Evolutionary conservation across 129 eudicot species (phyloP), one percentile per base, ranked within the genome.

Genomic region (Helichrysum umbraculigerum): DNA sequence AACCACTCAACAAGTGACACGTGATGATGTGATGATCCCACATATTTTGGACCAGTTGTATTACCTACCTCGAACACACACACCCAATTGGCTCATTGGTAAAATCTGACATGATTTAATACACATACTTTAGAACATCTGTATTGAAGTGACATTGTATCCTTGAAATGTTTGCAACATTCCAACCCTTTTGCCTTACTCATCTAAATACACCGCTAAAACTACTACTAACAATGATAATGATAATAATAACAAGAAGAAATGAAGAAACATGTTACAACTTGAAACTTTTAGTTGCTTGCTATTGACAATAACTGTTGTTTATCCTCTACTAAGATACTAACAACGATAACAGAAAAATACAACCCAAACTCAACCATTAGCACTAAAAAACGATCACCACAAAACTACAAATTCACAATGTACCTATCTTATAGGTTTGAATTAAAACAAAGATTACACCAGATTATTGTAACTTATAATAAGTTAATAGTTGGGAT

Each of bases 391-490:
- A 19, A 79, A 63, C 10, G 28, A 25, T 25, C 67, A 72, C 9
- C 15, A 72, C 54, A 42, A 73, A 73, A 61, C 83, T 80, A 80
- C 74, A 71, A 71, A 60, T 71, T 71, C 71, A 34, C 64, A 72
- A 72, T 52, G 78, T 50, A 50, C 77, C 82, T 70, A 70, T 63
- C 77, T 21, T 51, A 35, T 70, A 60, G 30, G 58, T 72, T 56
- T 72, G 51, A 71, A 78, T 34, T 71, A 71, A 65, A 61, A 44
- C 83, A 79, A 77, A 69, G 42, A 69, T 78, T 54, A 78, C 76
- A 80, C 75, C 83, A 73, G 74, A 80, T 80, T 74, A 80, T 80
- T 74, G 83, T 30, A 42, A 74, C 25, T 79, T 80, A 57, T 80
- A 21, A 47, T 12, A 47, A 66, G 79, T 66, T 80, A 73, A 79